phyloP scores from a whole-genome alignment of 2,329 filamentous ascomycete species.

The Stemphylium lycopersici region DNA sequence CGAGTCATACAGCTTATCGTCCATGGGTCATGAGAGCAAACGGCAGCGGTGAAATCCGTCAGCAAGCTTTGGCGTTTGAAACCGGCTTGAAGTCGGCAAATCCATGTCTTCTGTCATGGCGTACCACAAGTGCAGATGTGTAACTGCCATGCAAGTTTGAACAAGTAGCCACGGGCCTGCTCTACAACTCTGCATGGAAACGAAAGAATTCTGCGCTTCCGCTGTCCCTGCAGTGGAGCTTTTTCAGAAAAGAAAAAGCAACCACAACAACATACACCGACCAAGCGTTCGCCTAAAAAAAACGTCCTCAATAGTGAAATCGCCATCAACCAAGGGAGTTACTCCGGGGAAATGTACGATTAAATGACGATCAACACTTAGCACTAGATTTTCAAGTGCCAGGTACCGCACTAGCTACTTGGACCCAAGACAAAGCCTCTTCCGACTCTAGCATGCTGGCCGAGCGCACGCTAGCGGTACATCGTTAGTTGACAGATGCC shows the following conservation, averaged over 20 bases:
- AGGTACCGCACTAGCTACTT: constrained; percentile 7
- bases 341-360: constrained; percentile 8
- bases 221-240: neutral
- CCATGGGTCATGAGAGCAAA: neutral
- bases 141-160: neutral
- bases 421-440: neutral
- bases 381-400: neutral
- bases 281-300: neutral
- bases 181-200: neutral
- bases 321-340: neutral
- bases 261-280: neutral
- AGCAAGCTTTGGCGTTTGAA: neutral
- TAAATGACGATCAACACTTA: constrained; percentile 5
- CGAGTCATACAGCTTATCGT: constrained; percentile 3
- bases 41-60: constrained; percentile 1
- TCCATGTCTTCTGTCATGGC: neutral
- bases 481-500: constrained; percentile 6
- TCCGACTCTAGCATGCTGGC: constrained; percentile 1
- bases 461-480: constrained; percentile 1
- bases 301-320: constrained; percentile 3
- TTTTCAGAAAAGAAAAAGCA: constrained; percentile 2
- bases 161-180: too few species aligned
- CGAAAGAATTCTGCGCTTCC: neutral
- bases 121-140: neutral
- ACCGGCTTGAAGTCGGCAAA: constrained; percentile 11